phyloP scores from a whole-genome alignment of 2,329 filamentous ascomycete genomes.

The Cladosporium velox region DNA sequence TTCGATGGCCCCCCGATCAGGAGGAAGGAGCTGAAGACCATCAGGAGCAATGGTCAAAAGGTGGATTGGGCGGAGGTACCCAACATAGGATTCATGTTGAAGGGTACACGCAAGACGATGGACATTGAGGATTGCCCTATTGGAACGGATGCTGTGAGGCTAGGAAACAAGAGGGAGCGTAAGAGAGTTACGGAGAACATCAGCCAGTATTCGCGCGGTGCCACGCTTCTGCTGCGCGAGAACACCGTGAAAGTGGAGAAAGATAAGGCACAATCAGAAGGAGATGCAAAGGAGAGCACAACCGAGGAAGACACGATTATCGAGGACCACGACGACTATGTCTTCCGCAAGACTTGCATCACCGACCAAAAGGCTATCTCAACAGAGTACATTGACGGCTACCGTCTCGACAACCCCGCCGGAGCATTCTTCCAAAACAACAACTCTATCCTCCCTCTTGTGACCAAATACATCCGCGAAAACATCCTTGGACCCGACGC shows the following conservation, averaged over 20 bases:
- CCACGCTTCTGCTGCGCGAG: slow-evolving; percentile 86
- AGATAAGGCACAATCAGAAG: slow-evolving; percentile 25
- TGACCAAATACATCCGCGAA: slow-evolving; percentile 83
- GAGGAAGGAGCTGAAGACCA: slow-evolving; percentile 41
- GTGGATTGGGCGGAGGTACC: slow-evolving; percentile 66
- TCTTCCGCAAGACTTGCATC: slow-evolving; percentile 84
- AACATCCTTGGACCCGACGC: slow-evolving; percentile 63
- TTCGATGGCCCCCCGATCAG: slow-evolving; percentile 73
- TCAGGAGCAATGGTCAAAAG: slow-evolving; percentile 54
- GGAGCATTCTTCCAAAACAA: slow-evolving; percentile 99
- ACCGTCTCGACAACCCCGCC: slow-evolving; percentile 85
- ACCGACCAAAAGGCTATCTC: slow-evolving; percentile 81
- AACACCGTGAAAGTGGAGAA: slow-evolving; percentile 70
- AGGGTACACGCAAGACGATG: slow-evolving; percentile 75
- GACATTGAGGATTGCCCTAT: slow-evolving; percentile 99
- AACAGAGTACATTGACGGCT: slow-evolving; percentile 84
- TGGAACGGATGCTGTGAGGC: slow-evolving; percentile 79
- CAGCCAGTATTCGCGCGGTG: slow-evolving; percentile 72
- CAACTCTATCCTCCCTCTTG: slow-evolving; percentile 88
- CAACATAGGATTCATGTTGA: slow-evolving; percentile 85
- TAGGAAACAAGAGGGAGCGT: slow-evolving; percentile 78
- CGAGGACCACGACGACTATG: slow-evolving; percentile 60
- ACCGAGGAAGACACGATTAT: slow-evolving; percentile 50
- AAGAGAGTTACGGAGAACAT: slow-evolving; percentile 71
- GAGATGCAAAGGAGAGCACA: slow-evolving; percentile 22